Base-by-base conservation (phyloP, 1,284 basidiomycete genomes). In the Boletus smithii region DNA sequence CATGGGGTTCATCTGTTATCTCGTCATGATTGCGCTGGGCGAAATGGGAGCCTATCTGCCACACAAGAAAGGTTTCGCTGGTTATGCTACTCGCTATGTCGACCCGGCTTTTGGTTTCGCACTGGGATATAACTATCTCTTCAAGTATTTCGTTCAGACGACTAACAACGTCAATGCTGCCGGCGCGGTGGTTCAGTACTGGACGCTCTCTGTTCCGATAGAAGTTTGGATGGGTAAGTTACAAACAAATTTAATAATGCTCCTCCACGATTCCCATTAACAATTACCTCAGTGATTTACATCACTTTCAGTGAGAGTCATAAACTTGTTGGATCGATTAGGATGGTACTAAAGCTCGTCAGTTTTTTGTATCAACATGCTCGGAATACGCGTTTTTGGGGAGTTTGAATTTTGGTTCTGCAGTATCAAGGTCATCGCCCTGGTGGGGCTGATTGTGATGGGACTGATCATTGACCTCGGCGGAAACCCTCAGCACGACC, bases 51-150 rank as follows among this genome's bases (percentile, higher is more conserved):
- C 69, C 32, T 70, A 67, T 53, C 57, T 70, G 14, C 69, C 70
- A 10, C 70, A 70, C 53, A 71, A 70, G 51, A 70, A 69, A 46
- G 69, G 69, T 5, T 73, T 73, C 55, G 62, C 69, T 36, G 71
- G 72, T 3, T 72, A 73, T 50, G 69, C 71, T 3, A 64, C 70
- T 7, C 71, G 74, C n/a, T 74, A 72, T 50, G 66, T 74, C 9
- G 77, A 80, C 59, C 76, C 76, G 29, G 73, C 75, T 2, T 69
- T 73, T 42, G 73, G 71, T 13, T 75, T 77, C 47, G 72, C 72
- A 10, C 65, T 73, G 22, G 73, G 71, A 18, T 73, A 68, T 63
- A 69, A 70, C 52, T 64, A 48, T 42, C 39, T 51, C 31, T 40
- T 45, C 48, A 51, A 51, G 26, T 44, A 42, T 40, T 45, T 51